Evolutionary conservation across 176 grass and related monocot species (phyloP).

Genomic region (Oryza longistaminata): DNA sequence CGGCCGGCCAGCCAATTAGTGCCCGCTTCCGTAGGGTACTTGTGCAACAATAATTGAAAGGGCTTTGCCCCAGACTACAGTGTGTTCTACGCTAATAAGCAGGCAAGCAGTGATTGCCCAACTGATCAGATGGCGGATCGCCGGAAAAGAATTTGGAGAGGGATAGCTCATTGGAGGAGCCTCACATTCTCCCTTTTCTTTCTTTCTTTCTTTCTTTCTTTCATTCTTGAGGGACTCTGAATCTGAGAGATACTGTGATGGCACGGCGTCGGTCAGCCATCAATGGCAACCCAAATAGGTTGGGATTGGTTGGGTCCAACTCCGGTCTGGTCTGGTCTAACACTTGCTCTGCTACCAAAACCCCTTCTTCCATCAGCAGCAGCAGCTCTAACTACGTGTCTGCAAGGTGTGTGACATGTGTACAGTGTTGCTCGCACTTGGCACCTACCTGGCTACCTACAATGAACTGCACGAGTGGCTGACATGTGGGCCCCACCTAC

Average conservation of each 20-base stretch:
- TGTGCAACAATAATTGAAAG: slow-evolving; percentile 27
- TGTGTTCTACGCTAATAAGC: slow-evolving; percentile 27
- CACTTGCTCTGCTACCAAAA: not conserved
- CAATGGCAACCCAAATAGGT: slow-evolving; percentile 59
- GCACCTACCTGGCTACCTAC: not conserved
- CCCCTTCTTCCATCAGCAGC: too few relatives aligned
- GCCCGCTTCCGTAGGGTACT: slow-evolving; percentile 7
- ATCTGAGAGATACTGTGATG: not conserved
- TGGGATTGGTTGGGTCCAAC: slow-evolving; percentile 17
- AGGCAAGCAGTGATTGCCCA: not conserved
- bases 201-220: not conserved
- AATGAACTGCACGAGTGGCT: not conserved
- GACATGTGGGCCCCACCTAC: not conserved
- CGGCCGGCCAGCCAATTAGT: slow-evolving; percentile 43
- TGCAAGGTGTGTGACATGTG: not conserved
- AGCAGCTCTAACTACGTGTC: not conserved
- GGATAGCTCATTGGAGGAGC: slow-evolving; percentile 1
- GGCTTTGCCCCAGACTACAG: not conserved
- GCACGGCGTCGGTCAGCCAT: not conserved
- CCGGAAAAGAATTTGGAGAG: not conserved
- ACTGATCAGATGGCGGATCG: not conserved
- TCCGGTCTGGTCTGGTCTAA: not conserved
- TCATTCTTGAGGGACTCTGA: too few relatives aligned
- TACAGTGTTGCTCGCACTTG: not conserved
- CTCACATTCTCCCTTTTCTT: not conserved